phyloP scores from a whole-genome alignment of 129 eudicot genomes.

The Artemisia argyi region DNA sequence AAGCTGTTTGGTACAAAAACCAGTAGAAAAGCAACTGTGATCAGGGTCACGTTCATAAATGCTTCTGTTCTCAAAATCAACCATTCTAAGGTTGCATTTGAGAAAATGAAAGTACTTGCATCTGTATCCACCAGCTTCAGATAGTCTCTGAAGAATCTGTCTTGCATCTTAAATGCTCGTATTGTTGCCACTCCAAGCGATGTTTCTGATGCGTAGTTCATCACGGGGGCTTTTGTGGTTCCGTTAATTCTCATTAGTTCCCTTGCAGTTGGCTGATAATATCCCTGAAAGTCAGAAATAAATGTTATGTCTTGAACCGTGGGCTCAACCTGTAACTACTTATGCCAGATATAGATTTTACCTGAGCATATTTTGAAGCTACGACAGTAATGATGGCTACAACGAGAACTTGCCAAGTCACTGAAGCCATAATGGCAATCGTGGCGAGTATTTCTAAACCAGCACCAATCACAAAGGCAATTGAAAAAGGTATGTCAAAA shows the following conservation, averaged over 20 bases:
- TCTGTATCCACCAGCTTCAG: too few relatives aligned
- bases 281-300: slow-evolving; percentile 40
- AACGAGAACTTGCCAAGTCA: slow-evolving; percentile 82
- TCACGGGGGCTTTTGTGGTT: too few relatives aligned
- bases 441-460: slow-evolving; percentile 39
- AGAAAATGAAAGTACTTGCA: slow-evolving; percentile 46
- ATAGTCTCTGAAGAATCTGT: too few relatives aligned
- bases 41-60: too few relatives aligned
- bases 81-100: slow-evolving; percentile 82
- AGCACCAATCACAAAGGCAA: slow-evolving; percentile 39
- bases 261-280: slow-evolving; percentile 24
- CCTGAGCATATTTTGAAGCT: slow-evolving; percentile 62
- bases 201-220: too few relatives aligned
- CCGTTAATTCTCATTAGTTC: too few relatives aligned
- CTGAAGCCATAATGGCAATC: slow-evolving; percentile 69
- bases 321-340: background rate
- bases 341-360: slow-evolving; percentile 3
- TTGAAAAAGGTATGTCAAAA: slow-evolving; percentile 50
- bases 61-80: slow-evolving; percentile 48
- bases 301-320: background rate
- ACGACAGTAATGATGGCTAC: slow-evolving; percentile 54
- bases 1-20: slow-evolving; percentile 7
- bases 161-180: too few relatives aligned
- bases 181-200: too few relatives aligned
- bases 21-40: too few relatives aligned